Evolutionary conservation across 306 rosid genomes (phyloP), one percentile per base, ranked within the genome.

Genomic region (Gastrolobium bilobum): DNA sequence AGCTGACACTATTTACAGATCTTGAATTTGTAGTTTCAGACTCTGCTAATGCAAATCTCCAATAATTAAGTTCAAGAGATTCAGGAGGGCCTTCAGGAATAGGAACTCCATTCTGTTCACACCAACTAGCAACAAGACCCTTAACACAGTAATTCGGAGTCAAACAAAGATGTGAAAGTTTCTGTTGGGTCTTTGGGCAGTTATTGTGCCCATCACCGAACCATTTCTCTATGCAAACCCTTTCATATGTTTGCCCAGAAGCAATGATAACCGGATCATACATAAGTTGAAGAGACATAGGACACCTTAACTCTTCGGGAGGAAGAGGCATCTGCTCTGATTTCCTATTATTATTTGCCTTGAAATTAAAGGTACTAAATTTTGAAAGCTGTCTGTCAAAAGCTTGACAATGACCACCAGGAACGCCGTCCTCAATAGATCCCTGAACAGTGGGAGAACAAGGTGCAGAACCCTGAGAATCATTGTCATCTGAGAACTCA

Each of bases 261-360:
- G 93, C 92, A 80, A 96, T 91, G 78, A 96, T 91, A 37, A 96
- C 97, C 8, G 99, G 99, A 64, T 96, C 99, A 44, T 86, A 86
- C 97, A 96, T 93, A 54, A 96, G 97, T 87, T 93, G 98, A 80
- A 96, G 84, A 9, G 98, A 96, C 82, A 96, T 90, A 52, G 99
- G 99, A 79, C 99, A 96, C 89, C 98, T 93, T 76, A 96, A 84
- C 74, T 96, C 99, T 81, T 96, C 99, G 29, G 99, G 99, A 44
- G 98, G 94, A 58, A 84, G 81, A 63, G 87, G 83, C 85, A 96
- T 84, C 81, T 89, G 94, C 71, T 88, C 88, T 40, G 89, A 90
- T 84, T 69, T 87, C 75, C 83, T 76, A 82, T 68, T 76, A 80
- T 53, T 82, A 80, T 71, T 83, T 74, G 90, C 68, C 83, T 89